phyloP scores from a whole-genome alignment of 257 asterid species.

The Gentiana macrophylla region DNA sequence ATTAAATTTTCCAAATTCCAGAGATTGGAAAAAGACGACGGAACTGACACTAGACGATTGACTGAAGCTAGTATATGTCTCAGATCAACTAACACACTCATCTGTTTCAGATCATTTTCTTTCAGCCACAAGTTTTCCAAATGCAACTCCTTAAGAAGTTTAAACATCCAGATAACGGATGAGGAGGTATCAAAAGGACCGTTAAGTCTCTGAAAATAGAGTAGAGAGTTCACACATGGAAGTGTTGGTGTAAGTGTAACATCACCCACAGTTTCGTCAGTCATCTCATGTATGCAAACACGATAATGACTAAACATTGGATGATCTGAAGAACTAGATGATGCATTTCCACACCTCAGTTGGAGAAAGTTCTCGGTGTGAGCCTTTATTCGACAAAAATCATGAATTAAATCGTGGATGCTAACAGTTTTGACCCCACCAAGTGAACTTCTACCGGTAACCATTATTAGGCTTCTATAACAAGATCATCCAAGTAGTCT shows the following conservation, averaged over 20 bases:
- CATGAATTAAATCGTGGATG: slow-evolving; percentile 9
- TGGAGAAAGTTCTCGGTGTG: neutral
- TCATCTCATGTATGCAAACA: neutral
- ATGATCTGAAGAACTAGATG: neutral
- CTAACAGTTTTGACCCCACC: slow-evolving; percentile 7
- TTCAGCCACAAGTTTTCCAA: neutral
- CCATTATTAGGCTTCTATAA: slow-evolving; percentile 5
- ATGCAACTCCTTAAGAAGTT: slow-evolving; percentile 2
- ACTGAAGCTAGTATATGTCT: neutral
- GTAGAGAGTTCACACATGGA: neutral
- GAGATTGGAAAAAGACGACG: slow-evolving; percentile 4
- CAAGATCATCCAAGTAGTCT: slow-evolving; percentile 12
- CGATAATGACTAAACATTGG: neutral
- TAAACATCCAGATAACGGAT: neutral
- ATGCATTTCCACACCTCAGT: neutral
- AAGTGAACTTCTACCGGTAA: neutral
- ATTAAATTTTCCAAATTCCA: slow-evolving; percentile 6
- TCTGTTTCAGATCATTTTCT: neutral
- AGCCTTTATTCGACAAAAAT: slow-evolving; percentile 6
- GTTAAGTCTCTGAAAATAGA: neutral
- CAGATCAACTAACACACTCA: slow-evolving; percentile 4
- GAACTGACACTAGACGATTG: neutral
- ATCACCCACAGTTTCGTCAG: no score
- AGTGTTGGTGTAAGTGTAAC: neutral
- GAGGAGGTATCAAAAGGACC: neutral